Conservation (phyloP, 345 rosid species). For the Mercurialis annua region DNA sequence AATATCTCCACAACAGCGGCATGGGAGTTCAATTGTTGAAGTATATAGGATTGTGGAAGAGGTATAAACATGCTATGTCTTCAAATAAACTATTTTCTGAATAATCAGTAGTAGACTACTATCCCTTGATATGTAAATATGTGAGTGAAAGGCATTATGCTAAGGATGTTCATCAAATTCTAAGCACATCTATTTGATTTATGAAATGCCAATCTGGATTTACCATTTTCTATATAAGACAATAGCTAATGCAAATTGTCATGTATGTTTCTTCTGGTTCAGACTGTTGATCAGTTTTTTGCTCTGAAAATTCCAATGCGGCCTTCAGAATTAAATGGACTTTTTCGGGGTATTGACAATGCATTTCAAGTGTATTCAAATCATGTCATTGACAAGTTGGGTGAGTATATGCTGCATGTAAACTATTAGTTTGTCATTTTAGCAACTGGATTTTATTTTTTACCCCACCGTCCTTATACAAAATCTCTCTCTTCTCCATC, state of each 20-base stretch:
- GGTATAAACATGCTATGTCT: constrained; percentile 40
- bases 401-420: constrained; percentile 41
- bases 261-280: constrained; percentile 32
- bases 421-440: constrained; percentile 14
- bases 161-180: background rate
- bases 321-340: constrained; percentile 60
- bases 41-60: constrained; percentile 96
- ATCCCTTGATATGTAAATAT: background rate
- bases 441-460: background rate
- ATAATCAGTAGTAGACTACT: too few relatives aligned
- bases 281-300: constrained; percentile 98
- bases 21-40: constrained; percentile 94
- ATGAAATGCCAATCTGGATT: background rate
- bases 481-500: background rate
- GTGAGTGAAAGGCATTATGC: background rate
- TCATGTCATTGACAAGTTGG: constrained; percentile 73
- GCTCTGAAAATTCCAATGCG: constrained; percentile 88
- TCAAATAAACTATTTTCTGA: background rate
- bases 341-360: constrained; percentile 84
- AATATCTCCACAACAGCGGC: constrained; percentile 89
- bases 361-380: constrained; percentile 89
- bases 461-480: background rate
- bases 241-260: background rate
- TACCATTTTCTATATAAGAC: background rate
- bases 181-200: background rate